Evolutionary conservation across 2,329 filamentous ascomycete genomes (phyloP).

Genomic region (Claviceps pusilla): DNA sequence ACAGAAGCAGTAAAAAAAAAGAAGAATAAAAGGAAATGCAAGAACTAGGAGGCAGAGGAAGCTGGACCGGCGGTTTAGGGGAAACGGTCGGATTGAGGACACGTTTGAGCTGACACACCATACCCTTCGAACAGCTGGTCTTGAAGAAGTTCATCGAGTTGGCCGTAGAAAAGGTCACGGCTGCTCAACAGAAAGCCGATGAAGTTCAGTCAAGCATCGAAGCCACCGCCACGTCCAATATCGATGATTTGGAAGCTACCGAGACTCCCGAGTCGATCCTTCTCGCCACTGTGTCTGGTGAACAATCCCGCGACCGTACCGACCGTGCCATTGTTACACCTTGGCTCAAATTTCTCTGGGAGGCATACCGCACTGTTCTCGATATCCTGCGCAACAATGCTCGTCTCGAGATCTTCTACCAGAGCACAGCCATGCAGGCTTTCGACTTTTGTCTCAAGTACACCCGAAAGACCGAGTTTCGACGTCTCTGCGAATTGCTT

Average conservation of each 20-base stretch:
- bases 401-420: constrained; percentile 91
- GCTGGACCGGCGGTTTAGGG: no score
- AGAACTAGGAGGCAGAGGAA: no score
- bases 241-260: constrained; percentile 91
- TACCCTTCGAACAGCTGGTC: constrained; percentile 46
- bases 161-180: constrained; percentile 88
- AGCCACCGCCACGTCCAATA: constrained; percentile 51
- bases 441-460: constrained; percentile 99
- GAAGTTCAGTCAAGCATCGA: constrained; percentile 83
- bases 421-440: constrained; percentile 92
- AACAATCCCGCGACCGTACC: constrained; percentile 92
- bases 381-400: constrained; percentile 99
- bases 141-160: constrained; percentile 97
- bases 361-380: constrained; percentile 94
- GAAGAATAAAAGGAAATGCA: not conserved
- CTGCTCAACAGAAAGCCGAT: constrained; percentile 89
- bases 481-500: constrained; percentile 91
- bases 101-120: constrained; percentile 6
- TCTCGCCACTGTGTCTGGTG: constrained; percentile 90
- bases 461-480: constrained; percentile 97
- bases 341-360: constrained; percentile 99
- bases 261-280: constrained; percentile 98
- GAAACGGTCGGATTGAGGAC: not conserved
- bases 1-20: not conserved
- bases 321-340: constrained; percentile 96